These are phyloP conservation scores for Backusella morwellensis DNA, from an alignment of 192 early-diverging fungal species.

Conservation along the genomic window DNA sequence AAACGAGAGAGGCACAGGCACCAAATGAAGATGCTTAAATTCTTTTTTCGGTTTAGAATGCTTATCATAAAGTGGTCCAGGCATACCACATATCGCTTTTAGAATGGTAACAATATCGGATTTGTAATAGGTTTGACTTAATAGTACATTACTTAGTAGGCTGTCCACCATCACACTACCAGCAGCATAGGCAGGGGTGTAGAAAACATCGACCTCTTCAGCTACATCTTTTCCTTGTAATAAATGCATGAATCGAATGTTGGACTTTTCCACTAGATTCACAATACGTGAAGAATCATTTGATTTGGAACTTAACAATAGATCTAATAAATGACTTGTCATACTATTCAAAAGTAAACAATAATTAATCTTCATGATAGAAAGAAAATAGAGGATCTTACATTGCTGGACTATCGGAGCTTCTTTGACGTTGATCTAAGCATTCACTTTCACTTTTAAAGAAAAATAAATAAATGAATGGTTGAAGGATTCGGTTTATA, in stretches of 20 bases:
- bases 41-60: not conserved
- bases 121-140: conserved; percentile 47
- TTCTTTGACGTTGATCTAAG: conserved; percentile 35
- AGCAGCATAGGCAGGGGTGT: conserved; percentile 58
- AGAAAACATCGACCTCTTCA: conserved; percentile 36
- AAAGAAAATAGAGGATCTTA: not conserved
- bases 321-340: conserved; percentile 56
- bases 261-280: conserved; percentile 44
- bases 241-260: conserved; percentile 54
- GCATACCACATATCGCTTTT: conserved; percentile 56
- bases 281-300: conserved; percentile 35
- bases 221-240: conserved; percentile 27
- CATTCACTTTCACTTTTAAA: conserved; percentile 27
- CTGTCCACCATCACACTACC: conserved; percentile 54
- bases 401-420: conserved; percentile 41
- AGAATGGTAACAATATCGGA: conserved; percentile 54
- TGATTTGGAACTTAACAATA: conserved; percentile 38
- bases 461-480: not conserved
- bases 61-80: not conserved
- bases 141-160: conserved; percentile 50
- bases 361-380: not conserved
- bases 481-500: not conserved
- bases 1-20: conserved; percentile 43
- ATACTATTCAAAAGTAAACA: conserved; percentile 35
- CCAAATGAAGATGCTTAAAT: not conserved